These are phyloP conservation scores for Erodium moschatum DNA, from an alignment of 441 rosid genomes.

Conservation along the genomic window DNA sequence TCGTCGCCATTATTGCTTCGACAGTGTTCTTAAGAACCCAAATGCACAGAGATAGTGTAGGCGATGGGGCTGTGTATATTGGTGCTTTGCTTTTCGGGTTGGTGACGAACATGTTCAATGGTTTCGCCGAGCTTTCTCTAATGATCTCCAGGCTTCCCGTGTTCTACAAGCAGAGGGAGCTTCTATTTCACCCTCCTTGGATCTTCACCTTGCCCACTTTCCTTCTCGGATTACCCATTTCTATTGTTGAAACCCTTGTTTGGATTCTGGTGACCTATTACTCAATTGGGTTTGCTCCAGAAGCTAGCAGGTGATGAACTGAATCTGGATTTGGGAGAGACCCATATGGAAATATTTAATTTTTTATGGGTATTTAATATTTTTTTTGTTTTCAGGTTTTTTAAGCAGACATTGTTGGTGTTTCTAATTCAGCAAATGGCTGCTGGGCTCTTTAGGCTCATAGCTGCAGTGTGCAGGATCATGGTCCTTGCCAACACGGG, in stretches of 20 bases:
- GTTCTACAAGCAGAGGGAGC: slow-evolving; percentile 43
- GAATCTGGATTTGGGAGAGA: not conserved
- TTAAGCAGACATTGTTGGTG: slow-evolving; percentile 50
- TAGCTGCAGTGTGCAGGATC: slow-evolving; percentile 62
- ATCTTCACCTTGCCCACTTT: slow-evolving; percentile 62
- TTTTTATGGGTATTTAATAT: not conserved
- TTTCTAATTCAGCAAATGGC: slow-evolving; percentile 81
- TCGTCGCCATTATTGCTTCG: slow-evolving; percentile 44
- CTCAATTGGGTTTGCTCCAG: slow-evolving; percentile 63
- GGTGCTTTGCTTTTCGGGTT: slow-evolving; percentile 59
- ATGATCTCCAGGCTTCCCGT: slow-evolving; percentile 66
- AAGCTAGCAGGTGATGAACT: slow-evolving; percentile 44
- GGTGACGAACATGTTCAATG: slow-evolving; percentile 70
- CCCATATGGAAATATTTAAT: not conserved
- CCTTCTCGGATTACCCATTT: slow-evolving; percentile 51
- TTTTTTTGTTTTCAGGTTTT: slow-evolving; percentile 44
- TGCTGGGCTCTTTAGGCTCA: slow-evolving; percentile 52
- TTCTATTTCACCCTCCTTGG: slow-evolving; percentile 59
- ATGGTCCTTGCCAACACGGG: slow-evolving; percentile 75
- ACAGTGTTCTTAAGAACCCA: slow-evolving; percentile 53
- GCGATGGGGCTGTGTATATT: slow-evolving; percentile 41
- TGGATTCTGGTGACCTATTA: slow-evolving; percentile 61
- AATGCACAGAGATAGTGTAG: slow-evolving; percentile 37
- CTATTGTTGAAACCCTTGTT: slow-evolving; percentile 47
- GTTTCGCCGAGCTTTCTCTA: slow-evolving; percentile 61